phyloP scores from a whole-genome alignment of 257 asterid genomes.

The Vinca minor region DNA sequence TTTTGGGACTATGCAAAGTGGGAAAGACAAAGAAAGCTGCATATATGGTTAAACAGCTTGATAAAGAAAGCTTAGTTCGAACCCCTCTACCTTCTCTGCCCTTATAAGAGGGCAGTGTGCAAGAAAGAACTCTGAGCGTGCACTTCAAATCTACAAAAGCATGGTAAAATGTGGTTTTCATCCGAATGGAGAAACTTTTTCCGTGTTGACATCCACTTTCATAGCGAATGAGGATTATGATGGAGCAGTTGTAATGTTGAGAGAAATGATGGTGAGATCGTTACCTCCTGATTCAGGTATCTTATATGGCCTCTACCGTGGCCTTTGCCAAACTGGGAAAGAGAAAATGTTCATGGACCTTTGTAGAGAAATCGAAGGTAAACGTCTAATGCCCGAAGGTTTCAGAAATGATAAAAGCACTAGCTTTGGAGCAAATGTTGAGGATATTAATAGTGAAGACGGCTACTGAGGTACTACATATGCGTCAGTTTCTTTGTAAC shows the following conservation, averaged over 20 bases:
- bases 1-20: conserved; percentile 60
- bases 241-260: conserved; percentile 58
- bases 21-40: conserved; percentile 97
- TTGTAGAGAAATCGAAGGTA: conserved; percentile 48
- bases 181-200: conserved; percentile 50
- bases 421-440: background rate
- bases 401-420: conserved; percentile 8
- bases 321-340: conserved; percentile 38
- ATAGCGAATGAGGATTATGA: conserved; percentile 56
- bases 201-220: conserved; percentile 38
- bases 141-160: conserved; percentile 47
- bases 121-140: conserved; percentile 67
- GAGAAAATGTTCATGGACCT: conserved; percentile 35
- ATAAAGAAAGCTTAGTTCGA: conserved; percentile 52
- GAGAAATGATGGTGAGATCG: conserved; percentile 55
- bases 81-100: conserved; percentile 77
- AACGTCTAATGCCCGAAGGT: conserved; percentile 43
- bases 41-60: conserved; percentile 70
- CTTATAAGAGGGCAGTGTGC: conserved; percentile 76
- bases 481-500: background rate
- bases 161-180: conserved; percentile 69
- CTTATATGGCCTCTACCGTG: conserved; percentile 34
- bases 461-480: background rate
- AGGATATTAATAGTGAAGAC: background rate
- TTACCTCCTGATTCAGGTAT: conserved; percentile 36